Base-by-base conservation (phyloP, 805 yeast species). In the Zygosaccharomyces bisporus region DNA sequence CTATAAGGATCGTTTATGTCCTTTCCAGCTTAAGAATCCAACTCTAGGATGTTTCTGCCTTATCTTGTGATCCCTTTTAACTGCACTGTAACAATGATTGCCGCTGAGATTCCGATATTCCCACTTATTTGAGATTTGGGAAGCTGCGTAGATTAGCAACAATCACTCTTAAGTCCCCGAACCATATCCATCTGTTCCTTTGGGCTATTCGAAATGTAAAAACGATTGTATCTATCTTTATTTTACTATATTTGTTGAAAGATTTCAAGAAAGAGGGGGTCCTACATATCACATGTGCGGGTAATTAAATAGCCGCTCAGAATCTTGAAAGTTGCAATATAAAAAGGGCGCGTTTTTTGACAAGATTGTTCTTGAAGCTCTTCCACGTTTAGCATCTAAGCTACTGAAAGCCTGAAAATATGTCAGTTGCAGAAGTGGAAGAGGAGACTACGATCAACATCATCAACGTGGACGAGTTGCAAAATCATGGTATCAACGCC, bases 401-500 rank as follows among this genome's bases (percentile, higher is more conserved):
- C 19, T n/a, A n/a, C n/a, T n/a, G n/a, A n/a, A 14, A 20, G 19
- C n/a, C 9, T 18, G 12, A n/a, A 37, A 17, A 8, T 13, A 53
- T 53, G 50, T 52, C 60, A 23, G 36, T 42, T 16, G 45, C 53
- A 7, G 54, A 49, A 24, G 41, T 47, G 8, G 52, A 49, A 33
- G 43, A 49, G 7, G 58, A 52, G 14, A 35, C 57, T 7, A 43
- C 48, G 17, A 42, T 50, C 9, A 43, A 49, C 19, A 60, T 73
- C 19, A 51, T 75, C 12, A 54, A 65, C 9, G 68, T 75, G 1
- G 80, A 76, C 45, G 79, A 75, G 48, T 60, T 76, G 41, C 81
- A 83, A 60, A 76, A 78, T 18, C 78, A 79, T 48, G 91, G 91
- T 0, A 81, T 85, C 45, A 79, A 84, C 50, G 76, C 77, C 3